Evolutionary conservation across 2,329 filamentous ascomycete genomes (phyloP), one percentile per base, ranked within the genome.

Genomic region (Fusarium austroafricanum): DNA sequence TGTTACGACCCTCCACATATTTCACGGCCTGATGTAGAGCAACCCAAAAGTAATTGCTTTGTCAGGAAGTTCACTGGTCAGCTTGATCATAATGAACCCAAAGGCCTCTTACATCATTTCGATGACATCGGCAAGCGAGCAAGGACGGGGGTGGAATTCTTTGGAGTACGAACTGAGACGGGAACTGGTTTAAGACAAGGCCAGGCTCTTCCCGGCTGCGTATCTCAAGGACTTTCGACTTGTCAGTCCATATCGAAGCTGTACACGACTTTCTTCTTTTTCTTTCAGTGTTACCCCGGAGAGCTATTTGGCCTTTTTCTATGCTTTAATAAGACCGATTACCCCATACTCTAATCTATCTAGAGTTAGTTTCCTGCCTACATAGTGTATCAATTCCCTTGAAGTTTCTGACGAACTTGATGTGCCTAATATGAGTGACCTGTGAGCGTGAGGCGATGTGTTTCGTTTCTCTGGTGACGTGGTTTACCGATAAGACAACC

Each of bases 321-420:
- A 79, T 71, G 73, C 73, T 78, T 79, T 78, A 80, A 80, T 80
- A 73, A 74, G 72, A 75, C 68, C 73, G 75, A 72, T 74, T 75
- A 75, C 70, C 73, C 75, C 75, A 67, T 65, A 65, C 71, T 75
- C 71, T 68, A 73, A 71, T 74, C 73, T 71, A 71, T 74, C 73
- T 71, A 74, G 70, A 72, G 67, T 74, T 76, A 73, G 65, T 72
- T 75, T 74, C 64, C 73, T 70, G 67, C 54, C 59, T 71, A 70
- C 57, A 61, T 71, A 70, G 67, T 69, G 56, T 70, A 70, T 69
- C 66, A 51, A 70, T 65, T 72, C 55, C 53, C 55, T 60, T 71
- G 68, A 53, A 72, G 60, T 68, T 71, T 70, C 66, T 70, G 51
- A 65, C 20, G 42, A 33, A 29, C 20, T 50, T 58, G 12, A 17